Evolutionary conservation across 345 rosid species (phyloP), one percentile per base, ranked within the genome.

Genomic region (Eucalyptus sideroxylon): DNA sequence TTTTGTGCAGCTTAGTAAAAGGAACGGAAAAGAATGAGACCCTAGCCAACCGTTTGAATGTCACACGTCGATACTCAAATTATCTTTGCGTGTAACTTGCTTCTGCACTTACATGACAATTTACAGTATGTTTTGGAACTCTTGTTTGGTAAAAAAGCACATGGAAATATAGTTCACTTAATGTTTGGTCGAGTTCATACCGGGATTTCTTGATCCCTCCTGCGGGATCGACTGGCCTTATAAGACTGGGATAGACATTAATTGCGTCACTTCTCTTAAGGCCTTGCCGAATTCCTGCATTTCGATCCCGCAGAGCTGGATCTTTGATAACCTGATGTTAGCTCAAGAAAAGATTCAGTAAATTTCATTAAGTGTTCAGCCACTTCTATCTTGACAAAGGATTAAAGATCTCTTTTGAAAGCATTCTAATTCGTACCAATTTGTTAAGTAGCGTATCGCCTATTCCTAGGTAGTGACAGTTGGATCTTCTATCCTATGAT

Each of bases 281-380:
- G 88, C 93, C 91, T 77, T 88, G 89, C 27, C 86, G 89, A 77
- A 67, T 87, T 37, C 91, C 88, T 12, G 81, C 87, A 59, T 90
- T 89, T 81, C 89, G 89, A 69, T 92, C 91, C 86, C 89, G 60
- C 9, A 89, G 87, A 56, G 88, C 91, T 50, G 89, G 88, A 87
- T 87, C 90, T 85, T 89, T 60, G 27, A 50, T 59, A 53, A 90
- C 92, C 89, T 16, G 80, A 31, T 67, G 80, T n/a, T 90, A 85
- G 62, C 30, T 88, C 30, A 37, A 40, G 42, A 88, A 37, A 45
- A 19, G 14, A 40, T 49, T 44, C 56, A 31, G 16, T 31, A 16
- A 67, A 16, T n/a, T 67, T 67, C 40, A 67, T 67, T 16, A 67
- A 67, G 40, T 14, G 40, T 30, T 31, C 40, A 67, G 80, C 80